Base-by-base conservation (phyloP, 345 rosid genomes). In the Populus deltoides region DNA sequence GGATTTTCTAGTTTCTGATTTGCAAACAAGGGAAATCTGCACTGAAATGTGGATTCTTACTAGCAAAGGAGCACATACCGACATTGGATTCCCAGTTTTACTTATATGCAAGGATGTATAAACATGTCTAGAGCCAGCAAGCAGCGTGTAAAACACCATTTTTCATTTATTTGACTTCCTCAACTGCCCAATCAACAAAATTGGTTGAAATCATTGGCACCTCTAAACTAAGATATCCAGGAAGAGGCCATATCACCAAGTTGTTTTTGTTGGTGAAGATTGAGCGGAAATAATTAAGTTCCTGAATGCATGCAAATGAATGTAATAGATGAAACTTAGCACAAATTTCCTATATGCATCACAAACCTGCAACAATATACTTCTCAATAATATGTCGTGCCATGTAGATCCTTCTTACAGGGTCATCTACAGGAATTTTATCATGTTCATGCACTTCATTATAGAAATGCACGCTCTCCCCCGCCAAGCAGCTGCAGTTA, bases 391-490 rank as follows among this genome's bases (percentile, higher is more conserved):
- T 91, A 88, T 93, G 97, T 7, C 98, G 84, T 73, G 94, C 89
- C 94, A 92, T 94, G 79, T 92, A 94, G 80, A 94, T 92, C 83
- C 94, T 89, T 85, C 95, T 87, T 53, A 86, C 81, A 18, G 89
- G 77, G 79, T 92, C 98, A 78, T 83, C 86, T 43, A 71, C 68
- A 8, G 93, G 90, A 78, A 94, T 90, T 88, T 92, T 94, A 22
- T 86, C 83, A 85, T 80, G 95, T 78, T 91, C 98, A 70, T 86
- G 86, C 63, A 94, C 94, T 82, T 94, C 97, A 33, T 88, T 92
- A 68, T 87, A 92, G 89, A 92, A 94, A 90, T 94, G 97, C 75
- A 94, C 84, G 22, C 92, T 90, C 89, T 92, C 97, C 76, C 97
- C 97, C 47, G 98, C 98, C 69, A 90, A 89, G 80, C 93, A 94